Evolutionary conservation across 805 yeast genomes (phyloP).

Genomic region (Spathaspora passalidarum): DNA sequence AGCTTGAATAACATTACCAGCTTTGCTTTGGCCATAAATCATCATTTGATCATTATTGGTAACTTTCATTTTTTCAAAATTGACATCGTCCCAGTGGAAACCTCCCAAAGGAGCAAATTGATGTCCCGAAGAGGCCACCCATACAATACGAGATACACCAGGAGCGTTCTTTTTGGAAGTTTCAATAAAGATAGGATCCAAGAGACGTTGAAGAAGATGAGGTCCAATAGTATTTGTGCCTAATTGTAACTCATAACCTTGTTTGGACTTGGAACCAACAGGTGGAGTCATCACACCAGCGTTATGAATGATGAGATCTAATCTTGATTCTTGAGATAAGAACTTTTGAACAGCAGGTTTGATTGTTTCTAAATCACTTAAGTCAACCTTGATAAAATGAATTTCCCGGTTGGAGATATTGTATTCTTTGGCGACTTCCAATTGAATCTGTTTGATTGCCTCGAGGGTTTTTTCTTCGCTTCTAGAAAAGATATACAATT

Average conservation of each 20-base stretch:
- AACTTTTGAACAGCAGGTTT: constrained; percentile 32
- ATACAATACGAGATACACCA: constrained; percentile 33
- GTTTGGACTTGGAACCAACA: constrained; percentile 18
- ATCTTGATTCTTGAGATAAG: constrained; percentile 9
- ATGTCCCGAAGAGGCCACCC: constrained; percentile 43
- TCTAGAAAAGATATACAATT: constrained; percentile 36
- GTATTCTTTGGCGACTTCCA: constrained; percentile 17
- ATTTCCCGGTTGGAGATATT: constrained; percentile 8
- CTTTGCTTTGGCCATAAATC: constrained; percentile 44
- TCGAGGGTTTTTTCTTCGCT: constrained; percentile 24
- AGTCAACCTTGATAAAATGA: constrained; percentile 18
- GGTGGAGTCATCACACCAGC: constrained; percentile 29
- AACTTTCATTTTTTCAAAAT: constrained; percentile 13
- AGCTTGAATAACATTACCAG: constrained; percentile 34
- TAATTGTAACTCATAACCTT: constrained; percentile 37
- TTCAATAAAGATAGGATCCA: constrained; percentile 13
- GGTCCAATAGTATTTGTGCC: constrained; percentile 23
- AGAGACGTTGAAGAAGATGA: constrained; percentile 9
- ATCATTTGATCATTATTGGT: constrained; percentile 8
- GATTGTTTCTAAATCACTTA: constrained; percentile 41
- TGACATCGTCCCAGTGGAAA: constrained; percentile 31
- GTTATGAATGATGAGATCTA: constrained; percentile 22
- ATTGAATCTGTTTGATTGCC: constrained; percentile 22
- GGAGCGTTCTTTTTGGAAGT: constrained; percentile 19
- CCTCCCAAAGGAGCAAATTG: constrained; percentile 25